Percentiles rank a stretch among this genome's conserved stretches.
These are phyloP conservation scores for Aspergillus leporis DNA, from an alignment of 495 filamentous ascomycete genomes.

Conservation along the genomic window DNA sequence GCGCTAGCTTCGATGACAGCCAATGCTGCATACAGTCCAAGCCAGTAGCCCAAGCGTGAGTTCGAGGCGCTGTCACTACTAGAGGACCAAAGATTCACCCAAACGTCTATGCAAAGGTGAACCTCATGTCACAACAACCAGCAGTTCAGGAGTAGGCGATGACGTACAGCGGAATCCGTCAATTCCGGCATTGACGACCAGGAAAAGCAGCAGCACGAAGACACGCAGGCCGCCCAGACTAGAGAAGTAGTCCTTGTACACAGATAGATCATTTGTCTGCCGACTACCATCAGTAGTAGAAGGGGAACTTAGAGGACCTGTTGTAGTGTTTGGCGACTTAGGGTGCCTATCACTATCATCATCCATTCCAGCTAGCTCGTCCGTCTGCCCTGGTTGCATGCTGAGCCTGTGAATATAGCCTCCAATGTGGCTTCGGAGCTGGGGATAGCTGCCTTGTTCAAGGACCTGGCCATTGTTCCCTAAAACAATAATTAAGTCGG, in stretches of 20 bases:
- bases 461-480: constrained; percentile 13
- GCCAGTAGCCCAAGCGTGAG: constrained; percentile 22
- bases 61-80: constrained; percentile 4
- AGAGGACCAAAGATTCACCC: constrained; percentile 22
- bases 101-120: constrained; percentile 17
- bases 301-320: not conserved
- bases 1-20: constrained; percentile 17
- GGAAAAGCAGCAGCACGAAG: constrained; percentile 9
- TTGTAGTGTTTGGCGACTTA: not conserved
- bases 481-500: constrained; percentile 20
- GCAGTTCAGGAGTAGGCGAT: constrained; percentile 2
- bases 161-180: constrained; percentile 12
- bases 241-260: constrained; percentile 26
- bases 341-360: not conserved
- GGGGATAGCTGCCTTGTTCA: constrained; percentile 16
- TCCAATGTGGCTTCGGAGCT: constrained; percentile 6
- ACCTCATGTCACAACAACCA: not conserved
- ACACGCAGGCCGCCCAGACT: constrained; percentile 17
- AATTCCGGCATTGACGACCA: constrained; percentile 9
- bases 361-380: not conserved
- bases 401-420: not conserved
- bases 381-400: not conserved
- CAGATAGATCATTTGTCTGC: constrained; percentile 13
- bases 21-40: constrained; percentile 26
- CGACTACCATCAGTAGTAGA: not conserved